Base-by-base conservation (phyloP, 257 asterid genomes). In the Fraxinus americana region DNA sequence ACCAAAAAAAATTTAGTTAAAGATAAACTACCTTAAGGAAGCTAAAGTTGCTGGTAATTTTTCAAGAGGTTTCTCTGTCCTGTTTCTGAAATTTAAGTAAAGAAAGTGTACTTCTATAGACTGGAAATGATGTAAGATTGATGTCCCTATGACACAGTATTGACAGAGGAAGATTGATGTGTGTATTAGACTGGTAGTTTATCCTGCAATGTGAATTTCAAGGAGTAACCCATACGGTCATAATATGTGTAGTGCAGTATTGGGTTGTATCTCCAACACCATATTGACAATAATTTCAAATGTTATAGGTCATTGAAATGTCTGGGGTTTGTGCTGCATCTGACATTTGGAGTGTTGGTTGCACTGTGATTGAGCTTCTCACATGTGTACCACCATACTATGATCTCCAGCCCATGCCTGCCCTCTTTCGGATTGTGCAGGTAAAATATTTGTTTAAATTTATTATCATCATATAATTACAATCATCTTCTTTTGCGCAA, bases 291-390 rank as follows among this genome's bases (percentile, higher is more conserved):
- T 36, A 73, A 73, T 84, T 67, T 36, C 34, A 52, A 52, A 57
- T 38, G 70, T 82, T 82, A 78, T 89, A 96, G 99, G 99, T 93
- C 78, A 93, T 96, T 86, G 98, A 93, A 83, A 91, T 96, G 99
- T 96, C 99, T 11, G 99, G 99, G 85, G 99, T 96, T 82, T 92
- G 99, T 90, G 97, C 99, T 67, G 99, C 99, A 80, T 96, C 99
- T 77, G 99, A 96, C 85, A 93, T 96, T 82, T 96, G 99, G 99
- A 93, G 99, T 88, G 99, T 96, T 65, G 98, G 99, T 82, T 96
- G 98, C 88, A 96, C 99, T 29, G 98, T 92, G 77, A 96, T 96
- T 83, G 99, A 96, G 86, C 96, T 96, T 81, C 96, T 96, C 77
- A 96, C 99, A 23, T 93, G 98, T 82, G 87, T 92, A 80, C 98